phyloP scores from a whole-genome alignment of 495 filamentous ascomycete species.

The Terfezia boudieri region DNA sequence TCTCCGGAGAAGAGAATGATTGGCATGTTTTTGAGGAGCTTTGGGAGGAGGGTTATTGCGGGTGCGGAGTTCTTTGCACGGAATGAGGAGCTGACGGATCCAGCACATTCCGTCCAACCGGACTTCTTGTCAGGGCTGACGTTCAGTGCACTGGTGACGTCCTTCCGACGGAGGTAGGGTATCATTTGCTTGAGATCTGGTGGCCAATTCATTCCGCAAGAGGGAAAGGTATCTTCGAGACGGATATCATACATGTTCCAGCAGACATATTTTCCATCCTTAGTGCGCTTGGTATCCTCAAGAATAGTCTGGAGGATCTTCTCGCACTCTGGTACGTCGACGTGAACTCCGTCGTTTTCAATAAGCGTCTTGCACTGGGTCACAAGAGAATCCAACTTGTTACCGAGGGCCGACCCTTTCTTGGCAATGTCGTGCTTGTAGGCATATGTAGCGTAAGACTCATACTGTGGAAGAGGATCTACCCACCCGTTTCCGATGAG shows the following conservation, averaged over 20 bases:
- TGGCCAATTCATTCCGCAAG: constrained; percentile 93
- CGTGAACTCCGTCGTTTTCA: constrained; percentile 30
- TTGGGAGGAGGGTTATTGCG: constrained; percentile 51
- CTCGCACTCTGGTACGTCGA: constrained; percentile 54
- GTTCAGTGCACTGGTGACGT: constrained; percentile 61
- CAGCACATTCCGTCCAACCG: constrained; percentile 82
- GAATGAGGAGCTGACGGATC: constrained; percentile 51
- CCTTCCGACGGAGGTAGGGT: constrained; percentile 63
- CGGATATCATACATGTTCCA: constrained; percentile 92
- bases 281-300: constrained; percentile 28
- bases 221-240: constrained; percentile 43
- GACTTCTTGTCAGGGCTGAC: constrained; percentile 57
- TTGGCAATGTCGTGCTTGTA: constrained; percentile 51
- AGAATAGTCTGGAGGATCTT: constrained; percentile 47
- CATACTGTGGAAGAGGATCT: constrained; percentile 69
- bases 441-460: constrained; percentile 59
- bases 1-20: constrained; percentile 81
- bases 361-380: constrained; percentile 38
- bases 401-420: constrained; percentile 38
- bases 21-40: constrained; percentile 48
- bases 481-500: constrained; percentile 97
- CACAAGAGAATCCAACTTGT: constrained; percentile 45
- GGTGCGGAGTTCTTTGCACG: constrained; percentile 43
- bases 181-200: constrained; percentile 53
- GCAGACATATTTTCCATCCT: constrained; percentile 33